Evolutionary conservation across 164 flowering plant genomes (phyloP).

Genomic region (Magnolia changhungtana): DNA sequence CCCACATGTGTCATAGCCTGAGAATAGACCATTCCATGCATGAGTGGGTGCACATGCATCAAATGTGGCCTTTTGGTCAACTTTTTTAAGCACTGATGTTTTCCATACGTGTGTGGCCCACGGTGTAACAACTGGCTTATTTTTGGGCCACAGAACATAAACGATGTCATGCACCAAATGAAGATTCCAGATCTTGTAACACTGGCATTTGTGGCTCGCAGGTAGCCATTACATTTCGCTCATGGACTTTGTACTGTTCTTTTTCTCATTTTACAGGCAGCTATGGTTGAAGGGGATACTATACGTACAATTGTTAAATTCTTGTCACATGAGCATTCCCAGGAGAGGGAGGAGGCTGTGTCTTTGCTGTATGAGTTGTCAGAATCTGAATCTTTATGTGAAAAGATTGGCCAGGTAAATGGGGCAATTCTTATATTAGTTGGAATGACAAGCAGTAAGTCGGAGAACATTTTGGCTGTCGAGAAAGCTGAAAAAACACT

Average conservation of each 20-base stretch:
- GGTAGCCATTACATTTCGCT: background rate
- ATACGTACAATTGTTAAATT: slow-evolving; percentile 86
- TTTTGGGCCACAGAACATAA: background rate
- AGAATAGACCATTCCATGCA: background rate
- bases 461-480: slow-evolving; percentile 67
- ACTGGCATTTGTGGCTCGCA: background rate
- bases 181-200: background rate
- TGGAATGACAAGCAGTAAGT: slow-evolving; percentile 91
- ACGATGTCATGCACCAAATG: background rate
- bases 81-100: background rate
- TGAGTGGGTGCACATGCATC: background rate
- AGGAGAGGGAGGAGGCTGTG: slow-evolving; percentile 90
- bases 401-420: slow-evolving; percentile 84
- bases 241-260: slow-evolving; percentile 2
- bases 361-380: slow-evolving; percentile 86
- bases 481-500: slow-evolving; percentile 84
- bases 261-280: slow-evolving; percentile 53
- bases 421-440: slow-evolving; percentile 88
- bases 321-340: slow-evolving; percentile 71
- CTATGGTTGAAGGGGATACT: slow-evolving; percentile 76
- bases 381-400: slow-evolving; percentile 67
- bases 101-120: background rate
- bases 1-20: background rate
- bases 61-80: background rate
- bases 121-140: background rate